Evolutionary conservation across 2,329 filamentous ascomycete species (phyloP).

Genomic region (Pseudogymnoascus sp.): DNA sequence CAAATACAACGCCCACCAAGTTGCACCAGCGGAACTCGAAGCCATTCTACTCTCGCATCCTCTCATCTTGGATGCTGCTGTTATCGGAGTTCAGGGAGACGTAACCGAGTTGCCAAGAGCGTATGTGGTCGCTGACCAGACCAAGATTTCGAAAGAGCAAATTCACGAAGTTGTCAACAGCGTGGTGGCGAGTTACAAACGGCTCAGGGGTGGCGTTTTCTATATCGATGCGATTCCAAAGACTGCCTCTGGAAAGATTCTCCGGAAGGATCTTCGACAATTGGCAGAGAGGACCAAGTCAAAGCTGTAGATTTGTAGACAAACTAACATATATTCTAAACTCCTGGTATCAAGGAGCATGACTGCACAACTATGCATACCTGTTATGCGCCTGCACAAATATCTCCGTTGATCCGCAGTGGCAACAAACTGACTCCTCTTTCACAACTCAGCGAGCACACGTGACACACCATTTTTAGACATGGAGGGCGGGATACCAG

Average conservation of each 20-base stretch:
- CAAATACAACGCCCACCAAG: constrained; percentile 38
- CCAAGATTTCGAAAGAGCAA: constrained; percentile 24
- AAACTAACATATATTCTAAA: neutral
- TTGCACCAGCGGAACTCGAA: constrained; percentile 38
- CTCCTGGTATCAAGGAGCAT: neutral
- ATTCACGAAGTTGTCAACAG: constrained; percentile 28
- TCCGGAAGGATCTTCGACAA: constrained; percentile 29
- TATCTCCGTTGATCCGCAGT: neutral
- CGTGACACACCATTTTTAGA: neutral
- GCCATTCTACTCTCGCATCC: constrained; percentile 28
- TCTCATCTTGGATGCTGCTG: constrained; percentile 48
- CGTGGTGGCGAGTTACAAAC: constrained; percentile 11
- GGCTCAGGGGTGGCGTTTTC: neutral
- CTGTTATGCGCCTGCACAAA: neutral
- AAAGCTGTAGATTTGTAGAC: neutral
- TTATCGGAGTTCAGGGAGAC: constrained; percentile 45
- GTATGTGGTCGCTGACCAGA: constrained; percentile 32
- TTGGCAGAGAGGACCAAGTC: constrained; percentile 15
- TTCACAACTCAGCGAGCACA: neutral
- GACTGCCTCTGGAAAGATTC: neutral
- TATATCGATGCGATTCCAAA: neutral
- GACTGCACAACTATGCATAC: neutral
- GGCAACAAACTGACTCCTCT: neutral
- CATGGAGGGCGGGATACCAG: neutral
- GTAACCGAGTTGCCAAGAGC: constrained; percentile 36